Evolutionary conservation across 768 basidiomycete genomes (phyloP).

Genomic region (Collybia nuda): DNA sequence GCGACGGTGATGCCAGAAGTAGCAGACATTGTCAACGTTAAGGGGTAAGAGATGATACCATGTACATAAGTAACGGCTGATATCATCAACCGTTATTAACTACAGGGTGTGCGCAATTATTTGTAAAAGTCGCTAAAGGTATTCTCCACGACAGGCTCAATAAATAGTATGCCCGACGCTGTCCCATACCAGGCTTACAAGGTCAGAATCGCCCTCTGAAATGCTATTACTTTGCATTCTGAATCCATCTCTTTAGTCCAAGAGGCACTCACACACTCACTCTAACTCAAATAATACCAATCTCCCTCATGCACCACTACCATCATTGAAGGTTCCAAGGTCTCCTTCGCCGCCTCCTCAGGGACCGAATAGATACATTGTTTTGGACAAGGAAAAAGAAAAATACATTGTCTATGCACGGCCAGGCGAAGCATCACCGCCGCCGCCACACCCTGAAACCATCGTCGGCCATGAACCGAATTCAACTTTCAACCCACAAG

Average conservation of each 20-base stretch:
- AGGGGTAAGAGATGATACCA: constrained; percentile 7
- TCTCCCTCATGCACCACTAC: constrained; percentile 25
- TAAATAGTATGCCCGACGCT: constrained; percentile 26
- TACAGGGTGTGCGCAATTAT: too few species aligned
- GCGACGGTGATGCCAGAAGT: constrained; percentile 71
- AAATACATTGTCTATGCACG: background rate
- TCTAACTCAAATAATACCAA: constrained; percentile 21
- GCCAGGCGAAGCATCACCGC: background rate
- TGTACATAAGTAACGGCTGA: too few species aligned
- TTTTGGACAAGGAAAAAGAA: background rate
- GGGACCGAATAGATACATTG: background rate
- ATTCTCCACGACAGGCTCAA: background rate
- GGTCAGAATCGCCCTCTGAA: constrained; percentile 25
- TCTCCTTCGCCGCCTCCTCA: background rate
- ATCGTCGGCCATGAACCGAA: too few species aligned
- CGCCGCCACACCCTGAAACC: background rate
- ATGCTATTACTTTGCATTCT: constrained; percentile 2
- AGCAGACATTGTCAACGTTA: constrained; percentile 56
- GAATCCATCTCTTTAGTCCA: constrained; percentile 35
- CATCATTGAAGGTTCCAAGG: background rate
- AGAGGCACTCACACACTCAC: constrained; percentile 41
- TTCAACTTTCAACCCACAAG: too few species aligned
- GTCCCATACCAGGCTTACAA: constrained; percentile 55
- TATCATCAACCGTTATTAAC: too few species aligned
- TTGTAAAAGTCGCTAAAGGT: too few species aligned